phyloP scores from a whole-genome alignment of 1,139 yeast species.

The Pneumocystis carinii region DNA sequence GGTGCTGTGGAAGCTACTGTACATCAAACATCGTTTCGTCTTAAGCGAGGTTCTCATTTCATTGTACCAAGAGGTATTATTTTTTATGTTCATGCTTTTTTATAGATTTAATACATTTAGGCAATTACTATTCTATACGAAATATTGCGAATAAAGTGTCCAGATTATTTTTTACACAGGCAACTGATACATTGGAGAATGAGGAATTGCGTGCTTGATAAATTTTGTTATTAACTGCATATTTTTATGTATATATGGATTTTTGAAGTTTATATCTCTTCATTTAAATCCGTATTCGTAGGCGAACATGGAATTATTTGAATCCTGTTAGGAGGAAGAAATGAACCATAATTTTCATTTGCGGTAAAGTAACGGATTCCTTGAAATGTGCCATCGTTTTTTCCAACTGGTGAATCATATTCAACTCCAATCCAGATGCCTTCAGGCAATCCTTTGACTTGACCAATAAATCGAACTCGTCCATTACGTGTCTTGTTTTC shows the following conservation, averaged over 20 bases:
- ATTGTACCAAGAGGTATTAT: conserved; percentile 56
- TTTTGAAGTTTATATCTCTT: neutral
- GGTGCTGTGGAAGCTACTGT: conserved; percentile 61
- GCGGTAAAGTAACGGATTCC: conserved; percentile 52
- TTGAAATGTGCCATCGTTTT: conserved; percentile 62
- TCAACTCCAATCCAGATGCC: conserved; percentile 65
- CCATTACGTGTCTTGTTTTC: conserved; percentile 43
- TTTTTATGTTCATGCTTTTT: conserved; percentile 33
- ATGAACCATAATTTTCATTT: conserved; percentile 33
- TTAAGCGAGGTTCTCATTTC: conserved; percentile 61
- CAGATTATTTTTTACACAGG: conserved; percentile 62
- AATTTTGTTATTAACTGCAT: neutral
- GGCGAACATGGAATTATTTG: conserved; percentile 19
- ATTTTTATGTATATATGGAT: neutral
- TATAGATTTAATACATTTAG: neutral
- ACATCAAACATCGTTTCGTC: conserved; percentile 44
- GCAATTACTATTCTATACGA: conserved; percentile 13
- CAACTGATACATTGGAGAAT: conserved; percentile 28
- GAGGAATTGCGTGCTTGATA: conserved; percentile 2
- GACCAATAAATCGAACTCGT: conserved; percentile 49
- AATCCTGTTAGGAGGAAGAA: conserved; percentile 26
- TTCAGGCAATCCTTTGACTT: conserved; percentile 36
- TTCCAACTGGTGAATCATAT: conserved; percentile 48
- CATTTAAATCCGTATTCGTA: neutral
- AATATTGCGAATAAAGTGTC: conserved; percentile 39